phyloP scores from a whole-genome alignment of 306 rosid species.

The Acacia acuminata region DNA sequence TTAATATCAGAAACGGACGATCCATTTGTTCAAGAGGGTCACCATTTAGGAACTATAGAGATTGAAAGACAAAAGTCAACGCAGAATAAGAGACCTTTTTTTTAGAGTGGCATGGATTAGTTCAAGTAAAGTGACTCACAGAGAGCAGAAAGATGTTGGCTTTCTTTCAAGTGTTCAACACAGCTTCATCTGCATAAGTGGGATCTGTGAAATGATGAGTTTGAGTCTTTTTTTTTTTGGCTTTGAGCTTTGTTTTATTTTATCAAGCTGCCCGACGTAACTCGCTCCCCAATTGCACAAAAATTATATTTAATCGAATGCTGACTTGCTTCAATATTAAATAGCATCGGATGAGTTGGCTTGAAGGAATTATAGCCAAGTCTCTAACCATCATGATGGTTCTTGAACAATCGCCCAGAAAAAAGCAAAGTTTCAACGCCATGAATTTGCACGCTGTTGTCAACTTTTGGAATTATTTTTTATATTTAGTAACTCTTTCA shows the following conservation, averaged over 20 bases:
- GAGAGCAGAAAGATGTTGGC: conserved; percentile 15
- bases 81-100: not conserved
- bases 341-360: not conserved
- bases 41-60: not conserved
- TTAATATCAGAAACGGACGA: not conserved
- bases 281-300: not conserved
- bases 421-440: not conserved
- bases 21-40: not conserved
- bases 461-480: not conserved
- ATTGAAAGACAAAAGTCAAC: conserved; percentile 2
- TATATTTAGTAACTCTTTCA: not conserved
- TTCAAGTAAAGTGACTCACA: conserved; percentile 19
- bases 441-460: not conserved
- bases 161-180: not conserved
- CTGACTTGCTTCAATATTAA: not conserved
- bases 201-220: not conserved
- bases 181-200: conserved; percentile 3
- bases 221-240: not conserved
- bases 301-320: not conserved
- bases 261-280: not conserved
- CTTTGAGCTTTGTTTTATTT: not conserved
- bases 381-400: not conserved
- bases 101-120: not conserved
- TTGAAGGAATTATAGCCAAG: not conserved
- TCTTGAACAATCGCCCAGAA: not conserved